These are phyloP conservation scores for Xylaria hypoxylon DNA, from an alignment of 2,329 filamentous ascomycete species.

Conservation along the genomic window DNA sequence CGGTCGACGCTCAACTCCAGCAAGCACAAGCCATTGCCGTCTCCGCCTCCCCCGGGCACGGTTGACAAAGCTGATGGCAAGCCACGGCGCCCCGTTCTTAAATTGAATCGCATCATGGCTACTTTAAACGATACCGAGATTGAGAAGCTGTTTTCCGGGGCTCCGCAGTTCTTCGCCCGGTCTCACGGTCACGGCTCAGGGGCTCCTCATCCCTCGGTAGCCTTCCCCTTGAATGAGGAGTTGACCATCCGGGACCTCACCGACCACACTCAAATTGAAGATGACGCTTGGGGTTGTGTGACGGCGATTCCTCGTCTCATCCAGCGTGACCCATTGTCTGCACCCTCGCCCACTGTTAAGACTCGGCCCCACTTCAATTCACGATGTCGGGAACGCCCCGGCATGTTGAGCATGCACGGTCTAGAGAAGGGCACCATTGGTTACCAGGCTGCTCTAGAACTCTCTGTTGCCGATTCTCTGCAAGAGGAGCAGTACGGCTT, in stretches of 20 bases:
- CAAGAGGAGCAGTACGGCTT: constrained; percentile 72
- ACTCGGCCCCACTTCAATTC: constrained; percentile 69
- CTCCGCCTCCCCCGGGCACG: constrained; percentile 59
- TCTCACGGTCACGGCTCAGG: constrained; percentile 69
- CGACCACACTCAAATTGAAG: constrained; percentile 72
- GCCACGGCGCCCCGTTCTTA: constrained; percentile 60
- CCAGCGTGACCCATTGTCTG: constrained; percentile 58
- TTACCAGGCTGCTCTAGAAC: constrained; percentile 74
- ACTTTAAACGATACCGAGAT: constrained; percentile 69
- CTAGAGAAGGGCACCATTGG: constrained; percentile 78
- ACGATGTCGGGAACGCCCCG: constrained; percentile 71
- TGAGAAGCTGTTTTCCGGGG: constrained; percentile 79
- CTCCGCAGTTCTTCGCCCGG: constrained; percentile 76
- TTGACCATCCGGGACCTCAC: constrained; percentile 71
- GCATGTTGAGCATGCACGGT: constrained; percentile 79
- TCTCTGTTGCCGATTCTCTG: constrained; percentile 72
- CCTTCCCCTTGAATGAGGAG: constrained; percentile 75
- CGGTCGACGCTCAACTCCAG: constrained; percentile 61
- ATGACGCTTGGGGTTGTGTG: constrained; percentile 71
- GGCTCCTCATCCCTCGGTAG: constrained; percentile 71
- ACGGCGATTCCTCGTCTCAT: constrained; percentile 74
- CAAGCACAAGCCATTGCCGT: constrained; percentile 71
- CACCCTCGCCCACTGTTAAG: constrained; percentile 57
- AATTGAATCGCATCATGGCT: constrained; percentile 69
- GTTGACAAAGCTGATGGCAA: constrained; percentile 55